A percentile compares a stretch with the other conserved stretches of the same genome.
These are phyloP conservation scores for Triticum aestivum DNA, from an alignment of 176 grass and related monocot genomes.

Conservation along the genomic window IWGSC_CS_RefSeq_v2.1 NC_057805.1:310153449-310153948, in stretches of 20 bases:
- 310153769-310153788: neutral
- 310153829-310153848: slow-evolving; percentile 13
- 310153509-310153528: slow-evolving; percentile 14
- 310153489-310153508: neutral
- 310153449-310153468: neutral
- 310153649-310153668: slow-evolving; percentile 23
- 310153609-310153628: neutral
- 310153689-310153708: neutral
- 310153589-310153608: neutral
- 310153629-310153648: neutral
- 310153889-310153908: slow-evolving; percentile 86
- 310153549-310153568: slow-evolving; percentile 6
- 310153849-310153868: slow-evolving; percentile 65
- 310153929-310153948: slow-evolving; percentile 60
- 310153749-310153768: neutral
- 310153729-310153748: neutral
- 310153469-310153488: slow-evolving; percentile 23
- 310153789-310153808: neutral
- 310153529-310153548: neutral
- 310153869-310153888: slow-evolving; percentile 63
- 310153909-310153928: slow-evolving; percentile 94
- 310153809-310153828: slow-evolving; percentile 5
- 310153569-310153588: neutral
- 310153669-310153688: neutral
- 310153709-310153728: neutral